These are phyloP conservation scores for Boletellus sp. DNA, from an alignment of 1,284 basidiomycete species.

Conservation along the genomic window DNA sequence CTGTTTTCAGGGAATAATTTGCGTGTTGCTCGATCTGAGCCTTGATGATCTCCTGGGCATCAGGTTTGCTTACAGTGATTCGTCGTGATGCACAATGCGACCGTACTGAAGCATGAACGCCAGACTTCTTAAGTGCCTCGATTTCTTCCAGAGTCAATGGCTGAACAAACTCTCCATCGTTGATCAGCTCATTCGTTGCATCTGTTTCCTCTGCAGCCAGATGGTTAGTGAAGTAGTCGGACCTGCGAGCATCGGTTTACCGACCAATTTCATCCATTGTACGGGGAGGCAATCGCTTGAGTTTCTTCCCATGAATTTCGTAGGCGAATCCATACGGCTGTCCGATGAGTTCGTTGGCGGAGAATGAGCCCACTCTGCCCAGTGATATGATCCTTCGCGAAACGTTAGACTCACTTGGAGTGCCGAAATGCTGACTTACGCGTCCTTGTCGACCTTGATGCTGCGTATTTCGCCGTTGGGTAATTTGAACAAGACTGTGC, in stretches of 20 bases:
- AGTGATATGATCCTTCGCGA: slow-evolving; percentile 55
- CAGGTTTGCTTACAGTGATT: slow-evolving; percentile 6
- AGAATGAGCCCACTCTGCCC: slow-evolving; percentile 74
- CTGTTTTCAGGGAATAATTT: slow-evolving; percentile 88
- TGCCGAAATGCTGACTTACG: slow-evolving; percentile 42
- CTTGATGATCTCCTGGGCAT: slow-evolving; percentile 82
- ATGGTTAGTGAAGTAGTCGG: slow-evolving; percentile 9
- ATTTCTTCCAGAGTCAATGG: slow-evolving; percentile 81
- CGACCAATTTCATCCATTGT: slow-evolving; percentile 72
- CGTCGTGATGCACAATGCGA: slow-evolving; percentile 5
- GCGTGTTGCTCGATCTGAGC: slow-evolving; percentile 89
- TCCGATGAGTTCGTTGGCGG: slow-evolving; percentile 63
- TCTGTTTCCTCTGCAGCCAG: slow-evolving; percentile 73
- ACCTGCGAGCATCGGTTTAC: slow-evolving; percentile 17
- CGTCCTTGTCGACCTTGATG: slow-evolving; percentile 61
- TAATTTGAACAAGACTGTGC: slow-evolving; percentile 63
- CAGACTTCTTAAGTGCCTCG: slow-evolving; percentile 71
- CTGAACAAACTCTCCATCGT: slow-evolving; percentile 75
- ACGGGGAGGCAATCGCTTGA: slow-evolving; percentile 58
- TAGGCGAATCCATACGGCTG: slow-evolving; percentile 76
- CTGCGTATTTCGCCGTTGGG: slow-evolving; percentile 69
- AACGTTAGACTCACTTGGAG: slow-evolving; percentile 9
- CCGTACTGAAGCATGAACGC: slow-evolving; percentile 67
- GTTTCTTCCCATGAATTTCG: slow-evolving; percentile 68
- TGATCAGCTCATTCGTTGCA: slow-evolving; percentile 86